Conservation (phyloP, 2,329 filamentous ascomycete species). For the Domatiomyces catenatus region DNA sequence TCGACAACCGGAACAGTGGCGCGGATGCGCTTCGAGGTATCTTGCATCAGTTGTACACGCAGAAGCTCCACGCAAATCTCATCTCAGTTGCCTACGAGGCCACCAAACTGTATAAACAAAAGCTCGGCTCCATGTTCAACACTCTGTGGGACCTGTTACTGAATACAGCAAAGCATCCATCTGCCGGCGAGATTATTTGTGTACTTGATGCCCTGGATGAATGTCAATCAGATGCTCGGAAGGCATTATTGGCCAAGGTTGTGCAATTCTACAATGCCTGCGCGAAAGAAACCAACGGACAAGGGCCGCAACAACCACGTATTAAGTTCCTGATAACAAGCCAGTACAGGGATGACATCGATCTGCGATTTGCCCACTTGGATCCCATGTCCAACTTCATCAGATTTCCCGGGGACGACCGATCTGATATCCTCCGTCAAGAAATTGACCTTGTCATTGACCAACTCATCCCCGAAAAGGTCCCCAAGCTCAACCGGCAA, state of each 20-base stretch:
- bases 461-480: slow-evolving; percentile 6
- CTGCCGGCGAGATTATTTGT: slow-evolving; percentile 13
- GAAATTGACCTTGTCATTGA: slow-evolving; percentile 17
- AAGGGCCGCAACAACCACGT: background rate
- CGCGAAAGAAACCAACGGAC: background rate
- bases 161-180: slow-evolving; percentile 1
- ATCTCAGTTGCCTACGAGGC: slow-evolving; percentile 5
- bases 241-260: background rate
- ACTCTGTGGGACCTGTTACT: slow-evolving; percentile 13
- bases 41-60: slow-evolving; percentile 19
- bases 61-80: slow-evolving; percentile 3
- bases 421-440: slow-evolving; percentile 9
- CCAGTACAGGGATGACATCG: background rate
- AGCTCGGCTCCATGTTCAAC: slow-evolving; percentile 6
- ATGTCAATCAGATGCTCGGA: background rate
- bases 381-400: slow-evolving; percentile 1
- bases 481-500: background rate
- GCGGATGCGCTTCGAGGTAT: slow-evolving; percentile 16
- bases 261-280: background rate
- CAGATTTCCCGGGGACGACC: slow-evolving; percentile 10
- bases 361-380: background rate
- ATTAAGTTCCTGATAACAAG: background rate
- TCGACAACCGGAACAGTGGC: slow-evolving; percentile 12
- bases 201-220: slow-evolving; percentile 1
- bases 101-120: slow-evolving; percentile 4